Conservation (phyloP, 2,329 filamentous ascomycete genomes). For the Hypoxylon sp. region DNA sequence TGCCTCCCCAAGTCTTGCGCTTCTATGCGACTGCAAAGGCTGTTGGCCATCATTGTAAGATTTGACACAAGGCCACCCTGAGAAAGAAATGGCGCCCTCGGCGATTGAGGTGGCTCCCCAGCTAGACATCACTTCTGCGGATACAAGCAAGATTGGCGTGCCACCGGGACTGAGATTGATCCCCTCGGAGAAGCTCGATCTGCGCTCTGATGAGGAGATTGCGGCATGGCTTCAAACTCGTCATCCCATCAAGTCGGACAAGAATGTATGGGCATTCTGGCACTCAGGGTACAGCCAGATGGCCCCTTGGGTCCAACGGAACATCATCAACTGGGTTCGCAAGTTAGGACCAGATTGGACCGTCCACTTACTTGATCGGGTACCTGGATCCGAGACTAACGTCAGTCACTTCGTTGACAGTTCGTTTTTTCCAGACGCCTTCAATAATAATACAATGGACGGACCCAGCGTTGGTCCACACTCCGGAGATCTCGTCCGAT, state of each 20-base stretch:
- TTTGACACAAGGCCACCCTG: not conserved
- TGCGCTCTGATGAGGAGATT: constrained; percentile 54
- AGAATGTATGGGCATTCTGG: constrained; percentile 63
- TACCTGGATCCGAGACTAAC: constrained; percentile 56
- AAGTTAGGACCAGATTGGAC: constrained; percentile 57
- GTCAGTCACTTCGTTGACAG: constrained; percentile 56
- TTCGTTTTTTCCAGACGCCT: constrained; percentile 58
- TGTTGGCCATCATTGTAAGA: not conserved
- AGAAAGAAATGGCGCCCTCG: constrained; percentile 43
- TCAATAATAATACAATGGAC: constrained; percentile 61
- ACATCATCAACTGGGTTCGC: constrained; percentile 59
- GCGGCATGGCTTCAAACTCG: constrained; percentile 50
- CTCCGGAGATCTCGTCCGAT: constrained; percentile 63
- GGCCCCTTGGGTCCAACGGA: constrained; percentile 56
- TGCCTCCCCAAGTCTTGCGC: not conserved
- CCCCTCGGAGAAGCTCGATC: constrained; percentile 49
- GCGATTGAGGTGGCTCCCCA: constrained; percentile 31
- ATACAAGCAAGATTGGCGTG: constrained; percentile 29
- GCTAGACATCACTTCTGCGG: constrained; percentile 24
- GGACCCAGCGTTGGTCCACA: constrained; percentile 62
- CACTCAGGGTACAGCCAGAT: constrained; percentile 56
- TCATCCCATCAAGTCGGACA: constrained; percentile 56
- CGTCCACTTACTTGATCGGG: constrained; percentile 59
- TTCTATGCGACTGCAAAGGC: not conserved
- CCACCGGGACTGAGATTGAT: constrained; percentile 48